Evolutionary conservation across 2,329 filamentous ascomycete species (phyloP), one percentile per base, ranked within the genome.

Genomic region (Colletotrichum sp.): DNA sequence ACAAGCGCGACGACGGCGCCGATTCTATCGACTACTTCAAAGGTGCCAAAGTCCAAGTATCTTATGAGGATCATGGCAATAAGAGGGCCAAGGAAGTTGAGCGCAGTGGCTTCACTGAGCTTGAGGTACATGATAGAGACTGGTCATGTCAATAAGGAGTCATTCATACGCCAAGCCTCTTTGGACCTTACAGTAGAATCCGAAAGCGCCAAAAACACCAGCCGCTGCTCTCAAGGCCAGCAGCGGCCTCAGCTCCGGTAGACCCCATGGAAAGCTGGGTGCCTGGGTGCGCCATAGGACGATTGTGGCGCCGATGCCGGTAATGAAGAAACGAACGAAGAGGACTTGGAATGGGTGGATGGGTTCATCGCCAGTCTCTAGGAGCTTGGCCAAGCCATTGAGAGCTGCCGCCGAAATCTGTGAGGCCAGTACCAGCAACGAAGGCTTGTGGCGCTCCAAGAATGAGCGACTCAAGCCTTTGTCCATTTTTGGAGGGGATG

Each of bases 91-190:
- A 75, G 63, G 16, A 75, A 75, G 15, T 75, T 75, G 39, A 75
- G 32, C 5, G 73, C 73, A 6, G 69, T 75, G 9, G 73, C 73
- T 32, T 75, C 73, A 43, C 73, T 75, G 8, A 75, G 73, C 13
- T 64, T 72, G 5, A 75, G 73, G 16, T 72, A 68, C 69, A 72
- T 75, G 26, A 75, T 72, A 6, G 73, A 75, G 39, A 75, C 73
- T 67, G 18, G 43, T 18, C n/a, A 2, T 21, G 30, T 67, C 5
- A 72, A 7, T 15, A 26, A 12, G 28, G 10, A 12, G 3, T 15
- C 24, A n/a, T 32, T 3, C 5, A 34, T 16, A 26, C 13, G 18
- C 3, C 0, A 7, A 4, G 12, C 18, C 5, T 7, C 21, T 18
- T 8, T 8, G 12, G 10, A 21, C 13, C 72, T 75, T 61, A 75